These are phyloP conservation scores for Linderniella brevidens DNA, from an alignment of 257 asterid genomes.

Conservation along the genomic window DNA sequence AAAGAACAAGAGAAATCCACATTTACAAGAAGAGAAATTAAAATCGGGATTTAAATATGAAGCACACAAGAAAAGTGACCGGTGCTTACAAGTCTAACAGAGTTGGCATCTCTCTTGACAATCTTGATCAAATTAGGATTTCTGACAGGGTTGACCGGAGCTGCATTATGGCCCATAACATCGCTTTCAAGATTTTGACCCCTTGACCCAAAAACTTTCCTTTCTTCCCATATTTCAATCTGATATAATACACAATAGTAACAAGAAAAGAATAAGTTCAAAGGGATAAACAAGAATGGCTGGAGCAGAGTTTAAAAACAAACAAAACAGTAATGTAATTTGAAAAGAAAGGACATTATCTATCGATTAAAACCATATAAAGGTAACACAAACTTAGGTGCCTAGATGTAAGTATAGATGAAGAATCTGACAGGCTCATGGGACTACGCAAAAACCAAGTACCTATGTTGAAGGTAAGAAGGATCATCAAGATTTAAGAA, in stretches of 20 bases:
- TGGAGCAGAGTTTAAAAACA: too few species aligned
- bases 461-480: too few species aligned
- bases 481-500: too few species aligned
- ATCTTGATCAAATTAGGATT: constrained; percentile 62
- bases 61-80: not conserved
- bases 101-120: constrained; percentile 64
- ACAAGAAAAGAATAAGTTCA: constrained; percentile 1
- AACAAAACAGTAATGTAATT: not conserved
- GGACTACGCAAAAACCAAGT: too few species aligned
- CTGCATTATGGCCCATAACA: constrained; percentile 31
- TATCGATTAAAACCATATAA: too few species aligned
- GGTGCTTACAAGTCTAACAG: constrained; percentile 63
- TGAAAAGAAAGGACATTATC: too few species aligned
- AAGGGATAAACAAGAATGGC: constrained; percentile 2
- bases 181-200: constrained; percentile 78
- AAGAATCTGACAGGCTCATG: too few species aligned
- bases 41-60: not conserved
- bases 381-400: too few species aligned
- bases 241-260: constrained; percentile 13
- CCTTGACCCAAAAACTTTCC: constrained; percentile 94
- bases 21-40: not conserved
- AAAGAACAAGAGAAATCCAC: constrained; percentile 1
- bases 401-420: too few species aligned
- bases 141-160: constrained; percentile 28
- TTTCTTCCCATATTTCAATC: constrained; percentile 92